Evolutionary conservation across 148 eudicot species (phyloP).

Genomic region (Rhododendron williamsianum): DNA sequence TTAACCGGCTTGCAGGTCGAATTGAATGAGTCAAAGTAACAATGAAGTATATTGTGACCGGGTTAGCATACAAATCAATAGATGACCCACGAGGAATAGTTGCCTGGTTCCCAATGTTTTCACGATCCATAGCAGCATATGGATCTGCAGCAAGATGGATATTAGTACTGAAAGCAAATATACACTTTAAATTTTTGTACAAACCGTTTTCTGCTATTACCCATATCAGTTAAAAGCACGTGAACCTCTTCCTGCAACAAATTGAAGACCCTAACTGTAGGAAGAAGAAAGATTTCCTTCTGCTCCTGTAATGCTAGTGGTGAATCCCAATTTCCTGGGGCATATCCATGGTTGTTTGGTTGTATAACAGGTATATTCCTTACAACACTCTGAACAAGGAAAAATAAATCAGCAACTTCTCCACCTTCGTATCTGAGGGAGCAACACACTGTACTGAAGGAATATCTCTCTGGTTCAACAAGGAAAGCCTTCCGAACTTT

Average conservation of each 20-base stretch:
- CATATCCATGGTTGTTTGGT: constrained; percentile 43
- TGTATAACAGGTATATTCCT: constrained; percentile 66
- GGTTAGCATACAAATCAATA: constrained; percentile 75
- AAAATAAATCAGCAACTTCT: constrained; percentile 46
- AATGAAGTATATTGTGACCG: constrained; percentile 57
- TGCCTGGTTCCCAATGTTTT: constrained; percentile 55
- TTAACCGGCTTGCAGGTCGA: constrained; percentile 87
- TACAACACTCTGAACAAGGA: constrained; percentile 68
- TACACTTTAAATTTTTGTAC: background rate
- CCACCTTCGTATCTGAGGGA: constrained; percentile 53
- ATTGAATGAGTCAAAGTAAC: constrained; percentile 58
- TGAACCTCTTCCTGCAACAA: constrained; percentile 69
- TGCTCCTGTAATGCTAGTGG: constrained; percentile 68
- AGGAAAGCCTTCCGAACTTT: constrained; percentile 73
- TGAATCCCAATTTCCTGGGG: constrained; percentile 38
- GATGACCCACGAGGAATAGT: constrained; percentile 57
- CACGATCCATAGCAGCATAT: constrained; percentile 20
- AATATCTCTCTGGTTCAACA: constrained; percentile 45
- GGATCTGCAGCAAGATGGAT: constrained; percentile 47
- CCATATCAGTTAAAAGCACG: constrained; percentile 70
- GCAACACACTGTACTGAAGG: constrained; percentile 65
- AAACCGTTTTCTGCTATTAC: constrained; percentile 29
- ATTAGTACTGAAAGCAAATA: constrained; percentile 8
- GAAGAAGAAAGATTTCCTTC: constrained; percentile 88
- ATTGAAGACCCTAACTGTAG: constrained; percentile 71